Base-by-base conservation (phyloP, 2,329 filamentous ascomycete genomes). In the Diplodia seriata region DNA sequence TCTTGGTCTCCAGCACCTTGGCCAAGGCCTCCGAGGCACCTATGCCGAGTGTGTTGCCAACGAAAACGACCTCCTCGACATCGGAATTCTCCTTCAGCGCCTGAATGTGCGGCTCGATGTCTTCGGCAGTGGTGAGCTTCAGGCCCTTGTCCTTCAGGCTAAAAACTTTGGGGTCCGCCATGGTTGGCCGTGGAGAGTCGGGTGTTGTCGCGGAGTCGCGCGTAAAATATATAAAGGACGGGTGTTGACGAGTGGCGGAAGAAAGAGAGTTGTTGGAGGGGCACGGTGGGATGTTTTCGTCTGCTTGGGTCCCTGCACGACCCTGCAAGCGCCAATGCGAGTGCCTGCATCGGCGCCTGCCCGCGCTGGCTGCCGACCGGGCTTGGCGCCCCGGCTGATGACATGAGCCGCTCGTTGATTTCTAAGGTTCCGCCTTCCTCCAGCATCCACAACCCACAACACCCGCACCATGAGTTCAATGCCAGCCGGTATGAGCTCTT, bases 11-110 rank as follows among this genome's bases (percentile, higher is more conserved):
- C 68, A 99, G 84, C 63, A 96, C 90, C 73, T 93, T 88, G 54
- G 93, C 94, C 54, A 99, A 87, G 38, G 90, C 89, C 80, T 94
- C 90, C 77, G 91, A 96, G 59, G 95, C 95, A 59, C 90, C 91
- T 66, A 97, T 89, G 65, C 95, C 95, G 63, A 98, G 84, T 1
- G 95, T 98, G 84, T 99, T 99, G 70, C 94, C 95, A 67, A 92
- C 85, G 56, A 99, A 85, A 73, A 88, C 88, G 72, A 99, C 89
- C 80, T 97, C 93, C 77, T 96, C 93, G 68, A 96, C 86, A 75
- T 93, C 86, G 67, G 87, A 81, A 81, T 89, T 90, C 68, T 88
- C 87, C 70, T 87, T 84, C 70, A 99, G 87, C 61, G 87, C 85
- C 73, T 90, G 86, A 76, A 97, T 91, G 79, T 97, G 90, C 72